phyloP scores from a whole-genome alignment of 495 filamentous ascomycete species.

The Trichocladium antarcticum region DNA sequence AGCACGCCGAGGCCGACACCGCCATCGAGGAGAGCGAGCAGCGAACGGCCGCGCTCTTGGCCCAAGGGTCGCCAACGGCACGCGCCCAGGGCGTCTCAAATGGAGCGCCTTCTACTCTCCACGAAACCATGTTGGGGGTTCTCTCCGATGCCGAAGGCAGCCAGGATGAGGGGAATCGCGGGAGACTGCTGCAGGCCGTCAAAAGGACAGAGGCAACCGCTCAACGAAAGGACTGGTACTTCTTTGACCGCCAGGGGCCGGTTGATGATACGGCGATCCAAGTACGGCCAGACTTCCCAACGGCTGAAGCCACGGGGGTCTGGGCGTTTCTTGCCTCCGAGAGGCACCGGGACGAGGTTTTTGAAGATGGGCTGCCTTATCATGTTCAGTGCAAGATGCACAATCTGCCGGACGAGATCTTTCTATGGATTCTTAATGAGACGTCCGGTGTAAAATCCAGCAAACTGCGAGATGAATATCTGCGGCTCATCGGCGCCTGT shows the following conservation, averaged over 20 bases:
- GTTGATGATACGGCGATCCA: constrained; percentile 17
- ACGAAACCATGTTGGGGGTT: constrained; percentile 32
- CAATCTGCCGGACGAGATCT: constrained; percentile 55
- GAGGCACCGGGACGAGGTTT: constrained; percentile 45
- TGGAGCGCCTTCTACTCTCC: constrained; percentile 13
- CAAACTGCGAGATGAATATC: constrained; percentile 55
- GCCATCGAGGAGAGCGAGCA: constrained; percentile 47
- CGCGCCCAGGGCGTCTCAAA: constrained; percentile 11
- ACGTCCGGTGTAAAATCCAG: constrained; percentile 49
- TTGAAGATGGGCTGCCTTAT: constrained; percentile 58
- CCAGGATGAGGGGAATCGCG: constrained; percentile 43
- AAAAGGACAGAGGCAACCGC: constrained; percentile 62
- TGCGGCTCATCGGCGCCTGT: constrained; percentile 33
- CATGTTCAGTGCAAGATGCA: constrained; percentile 43
- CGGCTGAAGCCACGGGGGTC: constrained; percentile 19
- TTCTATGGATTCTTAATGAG: constrained; percentile 63
- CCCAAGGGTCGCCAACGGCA: constrained; percentile 21
- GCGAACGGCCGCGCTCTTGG: constrained; percentile 31
- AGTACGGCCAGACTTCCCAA: constrained; percentile 28
- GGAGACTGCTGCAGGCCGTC: constrained; percentile 57
- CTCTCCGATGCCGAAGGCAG: constrained; percentile 38
- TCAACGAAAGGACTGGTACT: constrained; percentile 51
- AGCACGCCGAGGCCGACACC: constrained; percentile 46
- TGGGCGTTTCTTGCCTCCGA: constrained; percentile 38
- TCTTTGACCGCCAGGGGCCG: constrained; percentile 42